phyloP scores from a whole-genome alignment of 140 eudicot species.

The Anethum foeniculum region DNA sequence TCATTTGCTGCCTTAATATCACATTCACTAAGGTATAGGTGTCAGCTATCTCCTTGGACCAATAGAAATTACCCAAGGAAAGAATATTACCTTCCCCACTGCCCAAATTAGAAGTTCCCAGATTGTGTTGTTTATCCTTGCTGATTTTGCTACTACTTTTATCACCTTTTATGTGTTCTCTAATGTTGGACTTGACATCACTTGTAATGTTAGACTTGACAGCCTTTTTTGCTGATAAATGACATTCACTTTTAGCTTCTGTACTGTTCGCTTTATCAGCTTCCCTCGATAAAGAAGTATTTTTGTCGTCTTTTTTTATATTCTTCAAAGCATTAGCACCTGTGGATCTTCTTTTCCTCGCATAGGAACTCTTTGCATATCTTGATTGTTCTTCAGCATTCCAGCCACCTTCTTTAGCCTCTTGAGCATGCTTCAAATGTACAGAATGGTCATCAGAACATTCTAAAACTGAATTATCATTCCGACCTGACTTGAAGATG shows the following conservation, averaged over 20 bases:
- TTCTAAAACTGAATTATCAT: slow-evolving; percentile 21
- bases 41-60: slow-evolving; percentile 10
- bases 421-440: slow-evolving; percentile 27
- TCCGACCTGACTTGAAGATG: slow-evolving; percentile 21
- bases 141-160: slow-evolving; percentile 18
- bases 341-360: slow-evolving; percentile 35
- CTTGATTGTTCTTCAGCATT: slow-evolving; percentile 24
- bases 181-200: slow-evolving; percentile 15
- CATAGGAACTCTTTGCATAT: slow-evolving; percentile 17
- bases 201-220: slow-evolving; percentile 17
- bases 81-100: slow-evolving; percentile 9
- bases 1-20: slow-evolving; percentile 16
- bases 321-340: slow-evolving; percentile 8
- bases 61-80: not conserved
- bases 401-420: slow-evolving; percentile 21
- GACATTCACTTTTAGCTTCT: slow-evolving; percentile 23
- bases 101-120: slow-evolving; percentile 12
- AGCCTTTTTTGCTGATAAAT: slow-evolving; percentile 20
- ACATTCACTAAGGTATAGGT: slow-evolving; percentile 7
- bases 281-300: slow-evolving; percentile 17
- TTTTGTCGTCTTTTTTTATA: slow-evolving; percentile 1
- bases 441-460: slow-evolving; percentile 14
- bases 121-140: slow-evolving; percentile 16
- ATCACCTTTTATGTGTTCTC: slow-evolving; percentile 14
- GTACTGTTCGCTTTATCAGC: slow-evolving; percentile 23